Evolutionary conservation across 1,284 basidiomycete species (phyloP), one percentile per base, ranked within the genome.

Genomic region (Apiotrichum domesticum): DNA sequence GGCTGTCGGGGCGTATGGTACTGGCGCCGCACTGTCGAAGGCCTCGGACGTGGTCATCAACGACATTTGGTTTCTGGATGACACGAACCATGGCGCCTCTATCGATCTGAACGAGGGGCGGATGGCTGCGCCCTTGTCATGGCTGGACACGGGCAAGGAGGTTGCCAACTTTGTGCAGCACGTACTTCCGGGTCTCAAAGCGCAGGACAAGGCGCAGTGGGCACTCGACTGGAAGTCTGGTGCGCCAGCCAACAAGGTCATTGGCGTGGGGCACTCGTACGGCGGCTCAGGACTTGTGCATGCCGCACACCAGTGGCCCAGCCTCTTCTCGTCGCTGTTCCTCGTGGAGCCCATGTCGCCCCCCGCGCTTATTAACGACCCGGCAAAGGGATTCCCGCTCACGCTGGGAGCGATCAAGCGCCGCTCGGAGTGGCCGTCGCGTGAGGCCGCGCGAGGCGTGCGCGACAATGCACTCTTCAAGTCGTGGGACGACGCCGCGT

Each of bases 41-140:
- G 42, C 51, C 8, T 41, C 52, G 13, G 21, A 46, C 11, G 52
- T 62, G 4, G 42, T 52, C 14, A 72, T 93, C 14, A 84, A 87
- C 64, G 89, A 93, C 68, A 79, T 91, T 13, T 92, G 88, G 88
- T 74, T 82, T 1, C 83, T 88, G 76, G 90, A 93, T 63, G 81
- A 85, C 43, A 80, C 85, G 3, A 84, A 89, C 59, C 87, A 90
- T 56, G 89, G 87, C 0, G 88, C 90, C 56, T 81, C 86, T 13
- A 84, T 80, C 1, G 72, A 87, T 21, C 57, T 91, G 52, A 93
- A 91, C 61, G 78, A 75, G 0, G 73, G 78, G 0, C 74, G 76
- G 21, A 74, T 87, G 2, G 81, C 80, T 0, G 52, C 64, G 0
- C 57, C 68, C 0, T 61, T 65, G 40, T 55, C 57, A 3, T 75